Conservation (phyloP, 208 protist genomes). For the Acanthamoeba royreba region DNA sequence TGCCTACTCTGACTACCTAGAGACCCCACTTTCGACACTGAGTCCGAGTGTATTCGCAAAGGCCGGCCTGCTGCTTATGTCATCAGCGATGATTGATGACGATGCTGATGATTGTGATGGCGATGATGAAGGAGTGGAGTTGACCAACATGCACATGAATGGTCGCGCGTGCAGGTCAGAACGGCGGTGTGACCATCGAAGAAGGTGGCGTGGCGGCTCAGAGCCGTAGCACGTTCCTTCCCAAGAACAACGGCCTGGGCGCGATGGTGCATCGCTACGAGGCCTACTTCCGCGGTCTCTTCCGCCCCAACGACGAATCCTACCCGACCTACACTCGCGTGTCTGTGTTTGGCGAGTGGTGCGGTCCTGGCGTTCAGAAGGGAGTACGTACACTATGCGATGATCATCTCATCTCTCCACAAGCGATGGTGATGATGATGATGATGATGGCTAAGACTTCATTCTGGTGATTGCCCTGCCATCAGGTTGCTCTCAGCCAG, state of each 20-base stretch:
- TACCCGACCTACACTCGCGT: neutral
- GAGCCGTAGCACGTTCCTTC: conserved; percentile 21
- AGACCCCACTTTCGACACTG: no score
- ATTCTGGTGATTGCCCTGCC: neutral
- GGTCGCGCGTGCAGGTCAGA: neutral
- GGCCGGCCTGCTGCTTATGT: no score
- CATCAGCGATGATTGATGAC: no score
- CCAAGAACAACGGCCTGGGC: neutral
- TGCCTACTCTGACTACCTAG: neutral
- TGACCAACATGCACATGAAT: neutral
- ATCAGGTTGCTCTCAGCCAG: neutral
- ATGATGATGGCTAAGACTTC: neutral
- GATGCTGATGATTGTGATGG: no score
- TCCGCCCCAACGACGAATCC: neutral
- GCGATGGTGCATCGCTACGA: neutral
- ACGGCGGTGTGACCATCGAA: neutral
- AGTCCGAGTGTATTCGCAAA: no score
- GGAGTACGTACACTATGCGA: neutral
- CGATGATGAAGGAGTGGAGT: neutral
- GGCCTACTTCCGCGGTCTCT: neutral
- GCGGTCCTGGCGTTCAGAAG: conserved; percentile 3
- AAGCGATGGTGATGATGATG: neutral
- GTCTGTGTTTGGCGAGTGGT: conserved; percentile 34
- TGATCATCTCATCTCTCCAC: neutral
- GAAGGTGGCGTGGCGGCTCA: neutral